These are phyloP conservation scores for Candida peoriensis DNA, from an alignment of 805 yeast genomes.

Conservation along the genomic window DNA sequence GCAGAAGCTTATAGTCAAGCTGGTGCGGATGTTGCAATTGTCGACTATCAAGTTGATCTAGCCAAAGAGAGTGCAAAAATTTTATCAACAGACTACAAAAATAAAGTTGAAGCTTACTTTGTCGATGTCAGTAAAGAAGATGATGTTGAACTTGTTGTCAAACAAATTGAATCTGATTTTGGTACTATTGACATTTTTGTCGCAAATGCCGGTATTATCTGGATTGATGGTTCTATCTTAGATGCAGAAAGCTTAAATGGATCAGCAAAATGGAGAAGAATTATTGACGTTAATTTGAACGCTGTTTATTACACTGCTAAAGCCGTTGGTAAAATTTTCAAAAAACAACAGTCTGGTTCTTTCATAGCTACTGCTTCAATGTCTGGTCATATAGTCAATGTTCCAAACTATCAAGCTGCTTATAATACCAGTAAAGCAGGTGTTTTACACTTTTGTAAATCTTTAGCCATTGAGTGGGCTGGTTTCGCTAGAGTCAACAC, in stretches of 20 bases:
- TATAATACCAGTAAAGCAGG: slow-evolving; percentile 46
- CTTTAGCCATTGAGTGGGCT: slow-evolving; percentile 69
- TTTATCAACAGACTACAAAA: slow-evolving; percentile 52
- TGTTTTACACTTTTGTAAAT: slow-evolving; percentile 16
- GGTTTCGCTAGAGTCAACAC: slow-evolving; percentile 81
- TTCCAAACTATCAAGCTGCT: slow-evolving; percentile 82
- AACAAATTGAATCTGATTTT: slow-evolving; percentile 53
- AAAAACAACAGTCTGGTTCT: slow-evolving; percentile 69
- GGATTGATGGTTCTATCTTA: slow-evolving; percentile 61
- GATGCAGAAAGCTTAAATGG: slow-evolving; percentile 23
- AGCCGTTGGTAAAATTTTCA: slow-evolving; percentile 66
- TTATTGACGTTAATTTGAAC: slow-evolving; percentile 70
- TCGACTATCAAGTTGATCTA: slow-evolving; percentile 24
- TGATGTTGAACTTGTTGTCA: slow-evolving; percentile 24
- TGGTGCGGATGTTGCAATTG: slow-evolving; percentile 70
- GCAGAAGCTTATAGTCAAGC: slow-evolving; percentile 84
- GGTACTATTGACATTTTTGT: slow-evolving; percentile 75
- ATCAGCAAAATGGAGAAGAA: slow-evolving; percentile 58
- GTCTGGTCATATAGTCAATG: slow-evolving; percentile 83
- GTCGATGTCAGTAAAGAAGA: slow-evolving; percentile 26
- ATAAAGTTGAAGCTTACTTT: slow-evolving; percentile 50
- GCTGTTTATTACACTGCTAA: slow-evolving; percentile 80
- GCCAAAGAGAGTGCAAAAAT: slow-evolving; percentile 57
- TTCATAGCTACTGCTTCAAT: slow-evolving; percentile 83
- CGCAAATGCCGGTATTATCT: slow-evolving; percentile 86